Evolutionary conservation across 2,329 filamentous ascomycete species (phyloP), one percentile per base, ranked within the genome.

Genomic region (Venturia nashicola): DNA sequence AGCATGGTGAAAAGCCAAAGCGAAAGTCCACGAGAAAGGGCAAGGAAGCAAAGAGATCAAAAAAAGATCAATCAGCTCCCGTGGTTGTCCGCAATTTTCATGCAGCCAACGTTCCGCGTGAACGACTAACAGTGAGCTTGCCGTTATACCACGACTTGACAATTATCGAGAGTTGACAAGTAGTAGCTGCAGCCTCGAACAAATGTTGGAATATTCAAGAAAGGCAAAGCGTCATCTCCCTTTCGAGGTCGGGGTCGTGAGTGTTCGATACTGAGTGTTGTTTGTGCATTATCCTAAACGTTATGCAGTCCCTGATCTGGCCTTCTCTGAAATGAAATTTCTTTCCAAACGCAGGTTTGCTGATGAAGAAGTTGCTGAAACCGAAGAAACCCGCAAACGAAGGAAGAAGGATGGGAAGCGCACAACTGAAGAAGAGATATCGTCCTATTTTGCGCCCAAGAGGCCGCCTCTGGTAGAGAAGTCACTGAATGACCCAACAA

Each of bases 291-390:
- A 27, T 20, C 4, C 34, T 57, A 46, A 20, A 39, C 9, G 34
- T 39, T n/a, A n/a, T 11, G 64, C 68, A 82, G 79, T 81, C 61
- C 79, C 79, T 36, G 79, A 82, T 69, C 73, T 81, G 48, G 76
- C 78, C 36, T 82, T 82, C 70, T 79, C 78, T 36, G 78, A 80
- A 67, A 78, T 81, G 76, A 76, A 73, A 32, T 81, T 80, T 65
- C 68, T 82, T 51, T 75, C 76, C 63, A 74, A 74, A 64, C 70
- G 73, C 18, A 69, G 68, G 65, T 70, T 68, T 48, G 66, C 69
- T 65, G 62, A 67, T 64, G 67, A 75, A 65, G 64, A 68, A 68
- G 48, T 63, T 61, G 63, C 68, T 67, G 63, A 69, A 67, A 20
- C 70, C 69, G 67, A 67, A 14, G 43, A 60, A 27, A 20, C 57